Conservation (phyloP, 1,139 yeast genomes). For the Yamadazyma membranifaciens region DNA sequence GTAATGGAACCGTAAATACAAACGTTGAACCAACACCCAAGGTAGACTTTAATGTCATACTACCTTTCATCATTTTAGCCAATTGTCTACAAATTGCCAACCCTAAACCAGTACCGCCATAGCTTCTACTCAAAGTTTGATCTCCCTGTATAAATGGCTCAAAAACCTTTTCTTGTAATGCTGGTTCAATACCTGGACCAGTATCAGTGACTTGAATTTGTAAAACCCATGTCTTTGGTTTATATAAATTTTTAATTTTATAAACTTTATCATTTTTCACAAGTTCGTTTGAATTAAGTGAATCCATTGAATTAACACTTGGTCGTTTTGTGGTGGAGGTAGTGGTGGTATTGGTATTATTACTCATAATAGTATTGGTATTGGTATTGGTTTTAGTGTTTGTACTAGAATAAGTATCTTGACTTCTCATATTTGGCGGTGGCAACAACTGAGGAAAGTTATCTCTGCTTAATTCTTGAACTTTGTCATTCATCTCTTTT, state of each 20-base stretch:
- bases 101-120: slow-evolving; percentile 96
- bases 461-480: not conserved
- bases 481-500: not conserved
- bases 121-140: slow-evolving; percentile 85
- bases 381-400: not conserved
- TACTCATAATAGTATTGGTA: slow-evolving; percentile 13
- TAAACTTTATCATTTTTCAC: slow-evolving; percentile 35
- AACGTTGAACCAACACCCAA: slow-evolving; percentile 81
- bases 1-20: slow-evolving; percentile 73
- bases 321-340: slow-evolving; percentile 12
- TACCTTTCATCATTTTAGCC: slow-evolving; percentile 86
- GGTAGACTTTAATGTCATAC: slow-evolving; percentile 64
- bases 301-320: slow-evolving; percentile 13
- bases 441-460: slow-evolving; percentile 11
- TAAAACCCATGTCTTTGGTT: slow-evolving; percentile 55
- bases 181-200: slow-evolving; percentile 88
- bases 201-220: slow-evolving; percentile 82
- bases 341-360: slow-evolving; percentile 5
- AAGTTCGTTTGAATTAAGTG: slow-evolving; percentile 20
- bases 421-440: slow-evolving; percentile 17
- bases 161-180: slow-evolving; percentile 78
- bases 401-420: not conserved
- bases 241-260: slow-evolving; percentile 35
- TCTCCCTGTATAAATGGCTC: slow-evolving; percentile 98
- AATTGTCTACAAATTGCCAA: slow-evolving; percentile 89